Base-by-base conservation (phyloP, 345 rosid species). In the Eucalyptus globulus region DNA sequence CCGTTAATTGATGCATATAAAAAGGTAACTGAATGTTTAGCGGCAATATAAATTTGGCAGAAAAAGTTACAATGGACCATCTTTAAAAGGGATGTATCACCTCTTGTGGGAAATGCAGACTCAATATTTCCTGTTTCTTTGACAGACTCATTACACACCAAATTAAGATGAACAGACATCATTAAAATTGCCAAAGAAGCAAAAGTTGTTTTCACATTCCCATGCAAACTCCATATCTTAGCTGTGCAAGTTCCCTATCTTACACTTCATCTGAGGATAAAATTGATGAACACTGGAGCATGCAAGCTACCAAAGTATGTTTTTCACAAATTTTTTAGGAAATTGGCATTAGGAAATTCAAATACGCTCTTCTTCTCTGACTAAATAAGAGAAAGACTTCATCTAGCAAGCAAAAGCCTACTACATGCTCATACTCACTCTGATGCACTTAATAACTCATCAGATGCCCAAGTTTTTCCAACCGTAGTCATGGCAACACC, bases 401-500 rank as follows among this genome's bases (percentile, higher is more conserved):
- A n/a, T 80, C 44, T 80, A 16, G 47, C 69, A 56, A 72, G 53
- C 67, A 24, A 80, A 86, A 21, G 49, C 60, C 88, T 86, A 50
- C 83, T 19, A 76, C 24, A 40, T 76, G 47, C 16, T 53, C 58
- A 54, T 80, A 92, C 96, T 87, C 88, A 95, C 97, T 93, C 93
- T 9, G 94, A 91, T 83, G 72, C 47, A n/a, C 88, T 93, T 65
- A 92, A 80, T 90, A 89, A 60, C 87, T 95, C 96, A 85, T 95
- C 95, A 2, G 91, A 76, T 47, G 95, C 95, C 95, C 95, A 95
- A 83, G 96, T 95, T 90, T 94, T 93, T 49, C 96, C 96, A 87
- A 92, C 89, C 1, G 96, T 93, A 65, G 96, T 95, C 96, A 94
- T 92, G 91, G 96, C 97, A 89, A 93, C 96, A 89, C 97, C 96